Evolutionary conservation across 139 green algal species (phyloP), one percentile per base, ranked within the genome.

Genomic region (Tetradesmus obliquus): DNA sequence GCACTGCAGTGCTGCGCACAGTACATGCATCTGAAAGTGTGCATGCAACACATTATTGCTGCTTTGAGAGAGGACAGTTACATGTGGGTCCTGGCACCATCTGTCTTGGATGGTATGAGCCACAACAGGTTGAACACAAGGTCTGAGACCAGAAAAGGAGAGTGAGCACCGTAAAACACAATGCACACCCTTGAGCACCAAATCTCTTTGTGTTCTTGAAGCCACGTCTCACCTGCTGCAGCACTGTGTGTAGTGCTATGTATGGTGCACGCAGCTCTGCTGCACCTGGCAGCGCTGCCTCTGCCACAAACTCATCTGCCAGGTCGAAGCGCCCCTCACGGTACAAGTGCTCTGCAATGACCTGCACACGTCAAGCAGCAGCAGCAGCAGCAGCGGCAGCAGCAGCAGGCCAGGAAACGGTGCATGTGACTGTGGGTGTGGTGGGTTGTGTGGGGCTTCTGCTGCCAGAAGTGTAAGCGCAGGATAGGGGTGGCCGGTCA

Each of bases 271-370:
- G 95, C 17, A 99, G 90, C 2, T 83, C 87, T 3, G 94, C 90
- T 0, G 91, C 92, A 24, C 92, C 69, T 54, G 69, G 51, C 13
- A 99, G 85, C 0, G 92, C 92, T 5, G 98, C 97, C 87, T 99
- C 98, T 19, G 90, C 79, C 1, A 94, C 93, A 92, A 99, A 98
- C 12, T 60, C 55, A 66, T 99, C 96, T 6, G 95, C 98, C 22
- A 99, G 88, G 24, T 96, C 92, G 90, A 99, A 99, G 13, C 93
- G 92, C 1, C 98, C 98, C 82, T 98, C 94, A 4, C 97, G 95
- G 91, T 96, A 99, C 3, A 99, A 90, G 90, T 99, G 98, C 93
- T 99, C 94, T 5, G 95, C 95, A 10, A 99, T 95, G 17, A 99
- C 95, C 92, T 97, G 95, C 82, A 92, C 74, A 19, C 15, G 19